Base-by-base conservation (phyloP, 805 yeast species). In the Soucietia sequanensis region DNA sequence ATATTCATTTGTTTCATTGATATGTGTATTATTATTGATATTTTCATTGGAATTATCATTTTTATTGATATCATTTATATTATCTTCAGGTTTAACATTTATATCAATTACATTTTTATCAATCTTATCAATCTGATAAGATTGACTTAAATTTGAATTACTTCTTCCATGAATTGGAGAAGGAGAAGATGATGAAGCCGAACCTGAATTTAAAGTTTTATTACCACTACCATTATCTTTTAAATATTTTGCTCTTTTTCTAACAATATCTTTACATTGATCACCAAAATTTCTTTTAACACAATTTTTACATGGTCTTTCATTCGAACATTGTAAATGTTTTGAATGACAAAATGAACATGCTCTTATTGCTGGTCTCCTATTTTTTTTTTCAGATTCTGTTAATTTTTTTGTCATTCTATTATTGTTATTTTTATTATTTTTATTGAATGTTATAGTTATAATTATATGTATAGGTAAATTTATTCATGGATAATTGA, bases 241-340 rank as follows among this genome's bases (percentile, higher is more conserved):
- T 45, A 65, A 47, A 42, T 68, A 68, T 39, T 66, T 65, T 7
- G 75, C 76, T 30, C 70, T 47, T 50, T 77, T 80, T 18, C 88
- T 56, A 24, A 69, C 71, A 5, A 78, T 75, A 51, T 82, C 85
- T 23, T 60, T 62, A 54, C 93, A 84, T 9, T 65, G 48, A 35
- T 66, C 72, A 2, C 63, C 72, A n/a, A 77, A 53, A 15, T 77
- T 76, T 37, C 90, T 58, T 51, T 82, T 83, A 14, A 68, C 47
- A 58, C 93, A 84, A 52, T 84, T 84, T 43, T 70, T 70, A 48
- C 91, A 84, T 0, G 93, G 91, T 38, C 93, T 60, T 18, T 71
- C 67, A 37, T 73, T 61, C 41, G 83, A 84, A 54, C 91, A 84
- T 46, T 83, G 90, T 10, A 84, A 65, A 48, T 83, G 93, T 44